Evolutionary conservation across 225 moss, liverwort and hornwort genomes (phyloP), one percentile per base, ranked within the genome.

Genomic region (Lunularia cruciata): DNA sequence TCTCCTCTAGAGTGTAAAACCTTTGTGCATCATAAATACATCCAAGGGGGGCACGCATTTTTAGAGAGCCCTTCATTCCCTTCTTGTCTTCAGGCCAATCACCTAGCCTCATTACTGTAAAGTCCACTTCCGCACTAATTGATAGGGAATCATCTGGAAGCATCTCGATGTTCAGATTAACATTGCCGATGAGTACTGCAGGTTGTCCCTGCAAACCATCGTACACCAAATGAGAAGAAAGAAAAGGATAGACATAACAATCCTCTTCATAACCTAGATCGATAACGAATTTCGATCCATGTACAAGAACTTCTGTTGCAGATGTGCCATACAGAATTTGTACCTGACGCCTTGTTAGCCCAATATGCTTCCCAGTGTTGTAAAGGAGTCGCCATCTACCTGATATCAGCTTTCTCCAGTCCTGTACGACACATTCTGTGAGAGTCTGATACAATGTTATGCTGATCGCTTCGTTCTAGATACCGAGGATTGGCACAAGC

Each of bases 361-460:
- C 83, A 38, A 80, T 71, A 28, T 79, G 80, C 20, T 70, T 72
- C 48, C 83, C 83, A 23, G 83, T 84, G 35, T 80, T 67, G 60
- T 84, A 80, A 0, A 84, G 76, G 34, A 80, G 74, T 9, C 80
- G 80, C 83, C 83, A 84, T 54, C 74, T 77, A 19, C 83, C 83
- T 37, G 51, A 28, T 14, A 75, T 37, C 49, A 77, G 69, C 38
- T 74, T 72, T 18, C 26, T 69, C 80, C 83, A 84, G 11, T 57
- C 77, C 83, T 84, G 76, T 6, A 28, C 30, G 23, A 32, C 16
- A 42, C 22, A 14, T 42, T 45, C 12, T 7, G 7, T 64, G 42
- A 46, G 63, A 16, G 30, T 60, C 9, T 57, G 31, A 57, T 15
- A 32, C 31, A 31, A 57, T 15, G 2, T 15, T n/a, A n/a, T n/a